phyloP scores from a whole-genome alignment of 2,329 filamentous ascomycete genomes.

The Fusarium marasasianum region DNA sequence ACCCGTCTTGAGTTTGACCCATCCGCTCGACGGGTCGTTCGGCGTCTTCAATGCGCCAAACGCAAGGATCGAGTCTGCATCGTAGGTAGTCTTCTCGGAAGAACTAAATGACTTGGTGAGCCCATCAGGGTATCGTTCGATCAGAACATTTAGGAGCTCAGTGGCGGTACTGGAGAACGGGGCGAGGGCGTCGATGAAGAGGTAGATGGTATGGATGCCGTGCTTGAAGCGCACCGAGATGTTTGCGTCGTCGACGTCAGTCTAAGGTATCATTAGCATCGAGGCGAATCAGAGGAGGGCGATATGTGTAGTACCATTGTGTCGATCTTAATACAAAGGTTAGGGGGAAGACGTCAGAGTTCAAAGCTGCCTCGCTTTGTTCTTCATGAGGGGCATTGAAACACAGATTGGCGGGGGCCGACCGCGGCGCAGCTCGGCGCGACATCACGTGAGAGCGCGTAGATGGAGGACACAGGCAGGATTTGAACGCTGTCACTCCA shows the following conservation, averaged over 20 bases:
- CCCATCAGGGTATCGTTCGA: constrained; percentile 65
- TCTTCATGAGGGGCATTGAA: constrained; percentile 5
- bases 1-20: constrained; percentile 56
- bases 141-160: constrained; percentile 67
- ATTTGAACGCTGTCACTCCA: not conserved
- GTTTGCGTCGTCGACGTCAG: constrained; percentile 56
- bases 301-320: constrained; percentile 20
- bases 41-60: constrained; percentile 58
- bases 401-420: not conserved
- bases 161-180: constrained; percentile 66
- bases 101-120: constrained; percentile 52
- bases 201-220: constrained; percentile 74
- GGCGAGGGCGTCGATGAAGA: constrained; percentile 69
- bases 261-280: constrained; percentile 19
- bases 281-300: not conserved
- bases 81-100: constrained; percentile 51
- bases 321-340: constrained; percentile 9
- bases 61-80: constrained; percentile 53
- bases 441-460: constrained; percentile 34
- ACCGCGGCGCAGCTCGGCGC: constrained; percentile 3
- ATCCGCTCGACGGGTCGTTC: constrained; percentile 58
- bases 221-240: constrained; percentile 78
- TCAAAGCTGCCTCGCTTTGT: not conserved
- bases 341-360: constrained; percentile 3
- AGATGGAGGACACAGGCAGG: not conserved